Evolutionary conservation across 1,284 basidiomycete species (phyloP).

Genomic region (Pseudomicrostroma phylloplanum): DNA sequence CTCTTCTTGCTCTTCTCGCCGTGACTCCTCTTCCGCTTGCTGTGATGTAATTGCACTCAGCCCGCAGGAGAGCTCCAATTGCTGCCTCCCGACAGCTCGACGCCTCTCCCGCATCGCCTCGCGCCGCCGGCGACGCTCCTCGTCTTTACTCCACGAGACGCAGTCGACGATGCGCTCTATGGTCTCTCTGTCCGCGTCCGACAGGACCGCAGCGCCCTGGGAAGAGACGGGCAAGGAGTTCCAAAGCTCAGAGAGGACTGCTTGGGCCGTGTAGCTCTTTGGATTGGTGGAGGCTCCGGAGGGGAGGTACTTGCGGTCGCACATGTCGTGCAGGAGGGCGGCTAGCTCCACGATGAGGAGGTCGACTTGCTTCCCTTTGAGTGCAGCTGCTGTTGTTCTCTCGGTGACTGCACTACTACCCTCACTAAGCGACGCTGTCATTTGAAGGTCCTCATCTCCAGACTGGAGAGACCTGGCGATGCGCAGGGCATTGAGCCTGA

Average conservation of each 20-base stretch:
- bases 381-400: too few species aligned
- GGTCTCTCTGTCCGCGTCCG: constrained; percentile 20
- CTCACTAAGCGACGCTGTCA: too few species aligned
- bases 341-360: constrained; percentile 71
- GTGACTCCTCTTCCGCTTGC: constrained; percentile 5
- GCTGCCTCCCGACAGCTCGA: not conserved
- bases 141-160: constrained; percentile 81
- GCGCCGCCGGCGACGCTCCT: constrained; percentile 32
- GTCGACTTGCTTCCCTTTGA: constrained; percentile 52
- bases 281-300: not conserved
- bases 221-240: constrained; percentile 49
- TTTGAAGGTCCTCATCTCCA: constrained; percentile 24
- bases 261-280: not conserved
- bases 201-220: not conserved
- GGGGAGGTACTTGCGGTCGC: constrained; percentile 75
- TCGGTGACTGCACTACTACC: too few species aligned
- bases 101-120: not conserved
- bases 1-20: constrained; percentile 14
- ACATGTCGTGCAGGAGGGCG: constrained; percentile 79
- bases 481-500: not conserved
- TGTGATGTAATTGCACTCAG: too few species aligned
- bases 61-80: not conserved
- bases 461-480: constrained; percentile 16
- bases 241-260: constrained; percentile 63
- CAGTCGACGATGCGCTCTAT: constrained; percentile 65